Conservation (phyloP, 2,329 filamentous ascomycete genomes). For the Ophiognomonia clavigignenti-juglandacearum region DNA sequence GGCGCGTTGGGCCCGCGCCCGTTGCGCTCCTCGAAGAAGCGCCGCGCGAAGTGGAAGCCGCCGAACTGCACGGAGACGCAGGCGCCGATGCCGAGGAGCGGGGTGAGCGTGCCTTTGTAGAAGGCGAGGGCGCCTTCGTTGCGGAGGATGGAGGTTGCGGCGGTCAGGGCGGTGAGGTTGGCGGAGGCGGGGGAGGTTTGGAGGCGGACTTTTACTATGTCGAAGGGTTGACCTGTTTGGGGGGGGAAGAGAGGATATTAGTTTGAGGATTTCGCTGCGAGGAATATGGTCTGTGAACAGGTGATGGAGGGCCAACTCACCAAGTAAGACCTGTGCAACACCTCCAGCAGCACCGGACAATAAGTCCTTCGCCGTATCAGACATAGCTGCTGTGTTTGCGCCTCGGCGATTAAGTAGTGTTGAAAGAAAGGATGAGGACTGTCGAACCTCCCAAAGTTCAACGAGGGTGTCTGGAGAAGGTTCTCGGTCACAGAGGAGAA, state of each 20-base stretch:
- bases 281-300: background rate
- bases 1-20: slow-evolving; percentile 55
- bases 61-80: slow-evolving; percentile 99
- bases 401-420: slow-evolving; percentile 27
- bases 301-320: too few species aligned
- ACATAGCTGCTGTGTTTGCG: slow-evolving; percentile 44
- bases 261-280: background rate
- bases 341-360: slow-evolving; percentile 87
- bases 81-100: slow-evolving; percentile 90
- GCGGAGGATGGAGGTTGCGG: slow-evolving; percentile 77
- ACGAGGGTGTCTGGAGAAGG: too few species aligned
- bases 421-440: too few species aligned
- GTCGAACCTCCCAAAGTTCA: too few species aligned
- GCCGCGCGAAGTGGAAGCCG: slow-evolving; percentile 88
- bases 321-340: slow-evolving; percentile 87
- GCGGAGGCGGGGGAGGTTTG: slow-evolving; percentile 84
- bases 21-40: slow-evolving; percentile 70
- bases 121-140: slow-evolving; percentile 88
- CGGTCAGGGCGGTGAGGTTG: slow-evolving; percentile 75
- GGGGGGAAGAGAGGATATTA: too few species aligned
- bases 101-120: slow-evolving; percentile 97
- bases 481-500: too few species aligned
- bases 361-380: slow-evolving; percentile 67
- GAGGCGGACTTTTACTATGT: slow-evolving; percentile 96
- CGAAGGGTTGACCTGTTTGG: slow-evolving; percentile 62